Evolutionary conservation across 2,329 filamentous ascomycete genomes (phyloP), one percentile per base, ranked within the genome.

Genomic region (Hymenoscyphus linearis): DNA sequence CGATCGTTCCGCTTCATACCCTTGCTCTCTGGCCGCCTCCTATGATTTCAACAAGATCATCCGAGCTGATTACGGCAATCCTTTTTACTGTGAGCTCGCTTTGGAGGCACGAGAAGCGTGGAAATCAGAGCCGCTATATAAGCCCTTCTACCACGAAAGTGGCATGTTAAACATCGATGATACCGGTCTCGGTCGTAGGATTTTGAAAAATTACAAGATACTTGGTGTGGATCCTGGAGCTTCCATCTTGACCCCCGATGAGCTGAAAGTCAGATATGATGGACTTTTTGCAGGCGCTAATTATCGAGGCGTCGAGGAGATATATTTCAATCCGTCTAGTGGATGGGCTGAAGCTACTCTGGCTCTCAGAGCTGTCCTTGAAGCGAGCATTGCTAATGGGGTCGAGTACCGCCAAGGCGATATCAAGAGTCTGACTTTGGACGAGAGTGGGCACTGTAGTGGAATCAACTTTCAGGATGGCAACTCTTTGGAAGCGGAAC

Each of bases 1-100:
- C 26, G 79, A 83, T 67, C 75, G 76, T 12, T 64, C 61, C 6
- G 65, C 72, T 2, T 67, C 69, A 12, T 66, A 62, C 25, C 77
- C 79, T 2, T 75, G 73, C n/a, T 67, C 70, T 1, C 61, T 70
- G 47, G 81, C 79, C 9, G 82, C 83, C 2, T 84, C 82, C 0
- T 83, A 84, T 68, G 83, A 85, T 71, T 79, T 82, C 74, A 85
- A 84, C 72, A 85, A 85, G 65, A 80, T 85, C 54, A 76, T 85
- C 10, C 80, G 83, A 61, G 80, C 81, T 16, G 83, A 85, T 66
- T 85, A 85, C 72, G 76, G 78, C 55, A 78, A 80, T 64, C 72
- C 78, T 0, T 75, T 84, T 9, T 85, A 85, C 72, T 81, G 78
- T 68, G 71, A 78, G 58, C 74, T 84, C 78, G 78, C 0, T 73